A percentile compares a stretch with the other conserved stretches of the same genome.
Evolutionary conservation across 176 grass and related monocot species (phyloP).

Genomic region (Areca catechu): DNA sequence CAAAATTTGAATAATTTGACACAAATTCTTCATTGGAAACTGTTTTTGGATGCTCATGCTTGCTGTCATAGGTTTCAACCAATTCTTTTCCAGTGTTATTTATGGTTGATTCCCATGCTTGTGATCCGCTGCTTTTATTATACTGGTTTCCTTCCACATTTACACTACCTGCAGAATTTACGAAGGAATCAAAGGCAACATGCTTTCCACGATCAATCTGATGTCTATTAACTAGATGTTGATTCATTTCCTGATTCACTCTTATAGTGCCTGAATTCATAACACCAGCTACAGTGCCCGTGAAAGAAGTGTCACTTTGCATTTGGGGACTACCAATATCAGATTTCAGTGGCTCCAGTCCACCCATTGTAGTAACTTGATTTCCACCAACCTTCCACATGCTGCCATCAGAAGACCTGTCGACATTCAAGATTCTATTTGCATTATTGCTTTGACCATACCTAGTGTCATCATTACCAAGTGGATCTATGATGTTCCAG

Average conservation of each 20-base stretch:
- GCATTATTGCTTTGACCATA: slow-evolving; percentile 30
- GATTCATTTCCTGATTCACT: slow-evolving; percentile 31
- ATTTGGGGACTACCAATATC: slow-evolving; percentile 30
- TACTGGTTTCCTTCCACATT: slow-evolving; percentile 7
- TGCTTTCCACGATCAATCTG: slow-evolving; percentile 9
- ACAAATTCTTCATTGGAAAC: slow-evolving; percentile 28
- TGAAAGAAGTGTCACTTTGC: slow-evolving; percentile 30
- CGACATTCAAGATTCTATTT: neutral
- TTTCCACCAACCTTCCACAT: slow-evolving; percentile 40
- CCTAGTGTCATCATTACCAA: slow-evolving; percentile 31
- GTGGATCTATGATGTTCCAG: slow-evolving; percentile 41
- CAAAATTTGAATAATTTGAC: slow-evolving; percentile 29
- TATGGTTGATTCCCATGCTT: slow-evolving; percentile 50
- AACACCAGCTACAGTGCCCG: slow-evolving; percentile 25
- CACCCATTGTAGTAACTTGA: slow-evolving; percentile 37
- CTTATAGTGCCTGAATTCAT: slow-evolving; percentile 31
- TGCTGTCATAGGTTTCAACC: slow-evolving; percentile 24
- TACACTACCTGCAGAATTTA: slow-evolving; percentile 1
- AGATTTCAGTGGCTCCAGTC: slow-evolving; percentile 40
- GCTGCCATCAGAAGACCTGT: slow-evolving; percentile 16
- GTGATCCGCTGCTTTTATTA: slow-evolving; percentile 21
- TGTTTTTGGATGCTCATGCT: slow-evolving; percentile 44
- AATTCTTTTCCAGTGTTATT: slow-evolving; percentile 39
- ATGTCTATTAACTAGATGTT: slow-evolving; percentile 1
- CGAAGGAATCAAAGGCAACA: neutral